These are phyloP conservation scores for Nitzschia sp. DNA, from an alignment of 108 stramenopile genomes.

Conservation along the genomic window DNA sequence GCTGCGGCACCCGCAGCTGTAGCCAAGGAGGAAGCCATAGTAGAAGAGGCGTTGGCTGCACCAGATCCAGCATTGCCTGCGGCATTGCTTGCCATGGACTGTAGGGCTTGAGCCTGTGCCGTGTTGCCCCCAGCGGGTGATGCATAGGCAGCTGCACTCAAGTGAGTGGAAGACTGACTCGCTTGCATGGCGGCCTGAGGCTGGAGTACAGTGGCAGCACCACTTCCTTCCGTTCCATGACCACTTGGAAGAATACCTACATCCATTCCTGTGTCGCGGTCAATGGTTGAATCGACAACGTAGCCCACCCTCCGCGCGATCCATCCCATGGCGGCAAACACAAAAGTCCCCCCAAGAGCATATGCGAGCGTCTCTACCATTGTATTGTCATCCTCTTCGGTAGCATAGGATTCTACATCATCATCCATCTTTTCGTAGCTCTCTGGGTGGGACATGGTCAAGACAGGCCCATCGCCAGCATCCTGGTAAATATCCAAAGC, in stretches of 20 bases:
- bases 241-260: not conserved
- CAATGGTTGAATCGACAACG: not conserved
- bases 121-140: not conserved
- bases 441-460: not conserved
- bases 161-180: slow-evolving; percentile 10
- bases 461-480: too few relatives aligned
- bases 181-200: slow-evolving; percentile 3
- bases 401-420: slow-evolving; percentile 8
- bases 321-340: slow-evolving; percentile 11
- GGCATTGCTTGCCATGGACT: slow-evolving; percentile 18
- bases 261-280: not conserved
- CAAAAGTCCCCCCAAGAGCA: not conserved
- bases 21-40: slow-evolving; percentile 5
- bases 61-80: slow-evolving; percentile 6
- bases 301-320: not conserved
- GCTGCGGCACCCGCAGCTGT: slow-evolving; percentile 10
- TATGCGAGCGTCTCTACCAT: not conserved
- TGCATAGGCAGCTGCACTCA: not conserved
- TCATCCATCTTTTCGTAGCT: slow-evolving; percentile 5
- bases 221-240: not conserved
- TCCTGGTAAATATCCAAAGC: too few relatives aligned
- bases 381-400: slow-evolving; percentile 9
- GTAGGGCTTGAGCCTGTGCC: slow-evolving; percentile 2
- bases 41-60: slow-evolving; percentile 1
- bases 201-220: not conserved